Percentiles rank a stretch among this genome's conserved stretches.
These are phyloP conservation scores for Psophocarpus tetragonolobus DNA, from an alignment of 306 rosid genomes.

Conservation along the genomic window DNA sequence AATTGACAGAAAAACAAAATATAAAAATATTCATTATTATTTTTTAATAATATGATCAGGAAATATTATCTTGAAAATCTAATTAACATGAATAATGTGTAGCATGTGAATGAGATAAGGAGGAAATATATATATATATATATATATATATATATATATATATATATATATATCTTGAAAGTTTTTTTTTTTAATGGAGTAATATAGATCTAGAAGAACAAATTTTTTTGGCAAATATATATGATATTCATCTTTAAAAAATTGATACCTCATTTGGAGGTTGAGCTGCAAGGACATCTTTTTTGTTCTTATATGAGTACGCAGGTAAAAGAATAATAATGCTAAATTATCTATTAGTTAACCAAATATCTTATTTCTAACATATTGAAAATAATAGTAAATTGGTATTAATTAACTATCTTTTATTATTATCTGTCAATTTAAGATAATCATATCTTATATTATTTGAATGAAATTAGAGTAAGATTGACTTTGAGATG, in stretches of 20 bases:
- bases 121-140: background rate
- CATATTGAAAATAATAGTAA: too few species aligned
- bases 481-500: too few species aligned
- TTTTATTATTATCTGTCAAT: too few species aligned
- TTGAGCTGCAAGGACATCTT: background rate
- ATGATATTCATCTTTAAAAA: too few species aligned
- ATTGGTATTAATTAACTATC: too few species aligned
- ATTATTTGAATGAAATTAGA: too few species aligned
- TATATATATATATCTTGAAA: too few species aligned
- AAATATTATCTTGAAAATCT: constrained; percentile 18
- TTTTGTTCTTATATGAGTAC: background rate
- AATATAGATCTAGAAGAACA: background rate
- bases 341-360: background rate
- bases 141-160: too few species aligned
- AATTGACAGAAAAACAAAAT: background rate
- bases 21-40: background rate
- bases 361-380: background rate
- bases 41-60: background rate
- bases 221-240: background rate
- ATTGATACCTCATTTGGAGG: background rate
- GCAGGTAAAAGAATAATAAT: background rate
- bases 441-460: too few species aligned
- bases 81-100: constrained; percentile 14
- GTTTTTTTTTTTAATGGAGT: background rate
- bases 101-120: constrained; percentile 45